These are phyloP conservation scores for Acer negundo DNA, from an alignment of 345 rosid genomes.

Conservation along the genomic window DNA sequence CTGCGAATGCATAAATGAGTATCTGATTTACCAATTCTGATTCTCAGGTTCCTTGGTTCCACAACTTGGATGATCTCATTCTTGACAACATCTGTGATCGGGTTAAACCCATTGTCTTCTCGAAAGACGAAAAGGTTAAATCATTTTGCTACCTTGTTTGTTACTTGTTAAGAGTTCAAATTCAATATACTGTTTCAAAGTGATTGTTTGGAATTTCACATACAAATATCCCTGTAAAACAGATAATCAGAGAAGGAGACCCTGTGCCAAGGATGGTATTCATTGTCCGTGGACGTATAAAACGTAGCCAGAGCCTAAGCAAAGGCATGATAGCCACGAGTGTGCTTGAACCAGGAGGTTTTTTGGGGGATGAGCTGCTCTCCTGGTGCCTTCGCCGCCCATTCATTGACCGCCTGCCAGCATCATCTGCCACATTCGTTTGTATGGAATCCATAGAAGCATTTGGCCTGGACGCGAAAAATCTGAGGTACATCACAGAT, in stretches of 20 bases:
- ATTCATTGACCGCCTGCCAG: constrained; percentile 50
- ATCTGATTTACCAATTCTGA: too few species aligned
- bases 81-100: constrained; percentile 65
- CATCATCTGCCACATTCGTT: constrained; percentile 57
- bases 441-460: constrained; percentile 52
- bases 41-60: constrained; percentile 58
- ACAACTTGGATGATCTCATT: constrained; percentile 56
- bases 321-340: constrained; percentile 49
- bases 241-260: constrained; percentile 70
- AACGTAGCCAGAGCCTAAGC: constrained; percentile 51
- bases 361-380: constrained; percentile 63
- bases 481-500: constrained; percentile 52
- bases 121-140: constrained; percentile 50
- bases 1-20: neutral
- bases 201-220: neutral
- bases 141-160: too few species aligned
- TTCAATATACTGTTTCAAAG: too few species aligned
- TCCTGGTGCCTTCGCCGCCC: constrained; percentile 69
- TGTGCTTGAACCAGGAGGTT: constrained; percentile 53
- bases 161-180: too few species aligned
- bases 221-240: neutral
- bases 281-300: constrained; percentile 44
- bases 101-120: constrained; percentile 52
- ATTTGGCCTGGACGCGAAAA: constrained; percentile 45
- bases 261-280: constrained; percentile 61